These are phyloP conservation scores for Dictyostelium purpureum DNA, from an alignment of 78 protist species.

Conservation along the genomic window DNA sequence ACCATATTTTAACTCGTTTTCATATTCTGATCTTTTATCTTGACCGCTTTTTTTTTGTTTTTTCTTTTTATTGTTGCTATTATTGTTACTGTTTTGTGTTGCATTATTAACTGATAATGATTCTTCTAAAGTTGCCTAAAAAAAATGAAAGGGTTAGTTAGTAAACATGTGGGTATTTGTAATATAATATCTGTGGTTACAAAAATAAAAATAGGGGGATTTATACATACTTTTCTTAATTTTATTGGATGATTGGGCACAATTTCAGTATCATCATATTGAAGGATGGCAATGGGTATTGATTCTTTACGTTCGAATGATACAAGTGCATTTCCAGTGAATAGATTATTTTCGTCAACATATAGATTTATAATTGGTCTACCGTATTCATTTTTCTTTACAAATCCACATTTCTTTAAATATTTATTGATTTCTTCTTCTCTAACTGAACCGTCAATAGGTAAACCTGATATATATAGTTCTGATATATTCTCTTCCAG, in stretches of 20 bases:
- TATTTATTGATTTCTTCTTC: neutral
- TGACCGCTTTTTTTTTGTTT: neutral
- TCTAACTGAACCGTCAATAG: neutral
- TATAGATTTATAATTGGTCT: constrained; percentile 12
- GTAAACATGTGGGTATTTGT: constrained; percentile 20
- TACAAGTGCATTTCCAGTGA: constrained; percentile 34
- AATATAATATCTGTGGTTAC: neutral
- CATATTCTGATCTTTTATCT: constrained; percentile 15
- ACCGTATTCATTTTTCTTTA: constrained; percentile 2
- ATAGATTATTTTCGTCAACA: neutral
- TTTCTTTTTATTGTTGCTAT: no score
- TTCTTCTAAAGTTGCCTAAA: constrained; percentile 42
- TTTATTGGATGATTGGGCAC: neutral
- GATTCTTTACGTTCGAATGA: constrained; percentile 73
- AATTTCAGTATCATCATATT: constrained; percentile 68
- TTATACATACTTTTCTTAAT: constrained; percentile 6
- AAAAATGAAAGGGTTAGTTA: neutral
- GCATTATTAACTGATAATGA: neutral
- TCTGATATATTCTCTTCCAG: neutral
- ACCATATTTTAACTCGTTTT: constrained; percentile 32
- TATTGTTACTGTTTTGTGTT: neutral
- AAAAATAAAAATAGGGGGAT: neutral
- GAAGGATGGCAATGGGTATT: constrained; percentile 49
- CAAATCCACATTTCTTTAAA: constrained; percentile 48
- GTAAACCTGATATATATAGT: constrained; percentile 14